phyloP scores from a whole-genome alignment of 352 stramenopile species.

The Phytophthora hibernalis region DNA sequence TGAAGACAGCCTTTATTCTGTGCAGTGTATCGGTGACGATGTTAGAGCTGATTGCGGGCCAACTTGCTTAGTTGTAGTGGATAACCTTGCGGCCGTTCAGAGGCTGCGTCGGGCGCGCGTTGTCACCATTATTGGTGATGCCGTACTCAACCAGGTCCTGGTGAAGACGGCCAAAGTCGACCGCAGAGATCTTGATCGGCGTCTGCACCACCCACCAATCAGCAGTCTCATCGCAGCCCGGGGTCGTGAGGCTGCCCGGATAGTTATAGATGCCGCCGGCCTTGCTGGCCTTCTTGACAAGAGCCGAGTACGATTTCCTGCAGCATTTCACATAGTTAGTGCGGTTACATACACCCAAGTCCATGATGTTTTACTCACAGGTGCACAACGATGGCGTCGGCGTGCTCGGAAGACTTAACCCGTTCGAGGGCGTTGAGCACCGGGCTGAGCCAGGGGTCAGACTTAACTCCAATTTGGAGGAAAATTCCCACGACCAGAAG shows the following conservation, averaged over 20 bases:
- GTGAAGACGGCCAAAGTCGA: constrained; percentile 45
- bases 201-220: constrained; percentile 73
- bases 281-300: constrained; percentile 25
- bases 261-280: constrained; percentile 61
- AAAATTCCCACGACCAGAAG: constrained; percentile 58
- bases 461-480: constrained; percentile 23
- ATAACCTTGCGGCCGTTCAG: constrained; percentile 46
- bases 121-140: constrained; percentile 50
- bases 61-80: constrained; percentile 31
- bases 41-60: not conserved
- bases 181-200: constrained; percentile 49
- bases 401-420: constrained; percentile 31
- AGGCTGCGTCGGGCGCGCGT: constrained; percentile 48
- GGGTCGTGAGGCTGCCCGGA: constrained; percentile 71
- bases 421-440: constrained; percentile 44
- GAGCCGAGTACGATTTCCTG: constrained; percentile 45
- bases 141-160: constrained; percentile 41
- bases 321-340: constrained; percentile 13
- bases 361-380: constrained; percentile 36
- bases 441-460: constrained; percentile 38
- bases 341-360: not conserved
- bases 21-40: not conserved
- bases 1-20: too few relatives aligned
- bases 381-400: constrained; percentile 22
- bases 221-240: constrained; percentile 55